Evolutionary conservation across 2,329 filamentous ascomycete species (phyloP).

Genomic region (Huntiella decipiens): DNA sequence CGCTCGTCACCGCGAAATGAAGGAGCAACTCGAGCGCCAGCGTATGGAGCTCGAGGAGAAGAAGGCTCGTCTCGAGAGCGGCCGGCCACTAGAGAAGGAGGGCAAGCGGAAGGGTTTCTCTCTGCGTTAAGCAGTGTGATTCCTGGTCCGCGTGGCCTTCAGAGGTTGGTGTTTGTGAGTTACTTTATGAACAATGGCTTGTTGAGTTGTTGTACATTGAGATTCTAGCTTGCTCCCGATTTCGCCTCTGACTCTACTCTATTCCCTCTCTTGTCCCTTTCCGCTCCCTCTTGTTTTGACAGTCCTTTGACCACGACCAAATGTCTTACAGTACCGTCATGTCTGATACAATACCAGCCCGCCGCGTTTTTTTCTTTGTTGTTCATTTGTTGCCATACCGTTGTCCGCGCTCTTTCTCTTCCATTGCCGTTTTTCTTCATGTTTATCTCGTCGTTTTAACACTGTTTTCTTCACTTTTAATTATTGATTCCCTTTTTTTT

Average conservation of each 20-base stretch:
- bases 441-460: slow-evolving; percentile 10
- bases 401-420: slow-evolving; percentile 9
- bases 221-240: background rate
- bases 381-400: slow-evolving; percentile 20
- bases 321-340: slow-evolving; percentile 39
- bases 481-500: slow-evolving; percentile 12
- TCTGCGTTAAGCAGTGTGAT: slow-evolving; percentile 49
- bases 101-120: slow-evolving; percentile 99
- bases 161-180: too few relatives aligned
- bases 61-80: slow-evolving; percentile 88
- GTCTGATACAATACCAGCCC: slow-evolving; percentile 38
- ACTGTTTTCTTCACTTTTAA: slow-evolving; percentile 10
- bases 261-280: slow-evolving; percentile 7
- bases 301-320: slow-evolving; percentile 25
- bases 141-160: slow-evolving; percentile 6
- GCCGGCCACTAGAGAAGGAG: slow-evolving; percentile 91
- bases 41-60: slow-evolving; percentile 93
- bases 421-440: slow-evolving; percentile 14
- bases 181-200: too few relatives aligned
- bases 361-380: slow-evolving; percentile 27
- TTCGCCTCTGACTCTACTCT: slow-evolving; percentile 6
- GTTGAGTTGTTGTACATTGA: background rate
- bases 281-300: slow-evolving; percentile 10
- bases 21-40: slow-evolving; percentile 95
- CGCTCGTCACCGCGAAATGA: slow-evolving; percentile 97